Evolutionary conservation across 495 filamentous ascomycete species (phyloP).

Genomic region (Chaetomidium leptoderma): DNA sequence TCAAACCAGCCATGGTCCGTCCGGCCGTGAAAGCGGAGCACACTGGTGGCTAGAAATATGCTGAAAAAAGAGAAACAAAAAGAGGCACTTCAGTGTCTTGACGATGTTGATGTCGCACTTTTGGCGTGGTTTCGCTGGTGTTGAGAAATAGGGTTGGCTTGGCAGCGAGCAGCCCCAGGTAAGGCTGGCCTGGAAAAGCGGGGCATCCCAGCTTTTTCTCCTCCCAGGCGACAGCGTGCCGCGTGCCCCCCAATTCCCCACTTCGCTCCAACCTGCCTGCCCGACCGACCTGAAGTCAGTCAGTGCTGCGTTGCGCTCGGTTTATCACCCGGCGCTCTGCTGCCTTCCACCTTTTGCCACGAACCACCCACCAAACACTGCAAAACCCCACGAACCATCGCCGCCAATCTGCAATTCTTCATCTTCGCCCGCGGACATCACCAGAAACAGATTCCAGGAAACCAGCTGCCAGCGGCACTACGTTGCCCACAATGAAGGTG

Average conservation of each 20-base stretch:
- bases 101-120: no score
- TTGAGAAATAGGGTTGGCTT: not conserved
- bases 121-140: not conserved
- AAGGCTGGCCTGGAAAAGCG: constrained; percentile 1
- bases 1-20: no score
- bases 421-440: not conserved
- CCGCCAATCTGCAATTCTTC: not conserved
- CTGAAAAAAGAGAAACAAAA: no score
- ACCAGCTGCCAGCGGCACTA: constrained; percentile 33
- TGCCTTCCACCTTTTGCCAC: constrained; percentile 20
- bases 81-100: not conserved
- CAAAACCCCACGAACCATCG: constrained; percentile 4
- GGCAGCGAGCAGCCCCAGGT: not conserved
- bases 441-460: not conserved
- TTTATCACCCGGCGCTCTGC: not conserved
- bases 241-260: constrained; percentile 12
- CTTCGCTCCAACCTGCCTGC: not conserved
- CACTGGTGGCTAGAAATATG: no score
- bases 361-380: constrained; percentile 5
- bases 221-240: constrained; percentile 19
- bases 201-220: constrained; percentile 12
- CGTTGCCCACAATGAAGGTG: constrained; percentile 46
- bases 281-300: no score
- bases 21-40: no score
- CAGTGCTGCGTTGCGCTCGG: not conserved